A percentile compares a stretch with the other conserved stretches of the same genome.
Conservation (phyloP, 331 rosid genomes). For the Arachis monticola region DNA sequence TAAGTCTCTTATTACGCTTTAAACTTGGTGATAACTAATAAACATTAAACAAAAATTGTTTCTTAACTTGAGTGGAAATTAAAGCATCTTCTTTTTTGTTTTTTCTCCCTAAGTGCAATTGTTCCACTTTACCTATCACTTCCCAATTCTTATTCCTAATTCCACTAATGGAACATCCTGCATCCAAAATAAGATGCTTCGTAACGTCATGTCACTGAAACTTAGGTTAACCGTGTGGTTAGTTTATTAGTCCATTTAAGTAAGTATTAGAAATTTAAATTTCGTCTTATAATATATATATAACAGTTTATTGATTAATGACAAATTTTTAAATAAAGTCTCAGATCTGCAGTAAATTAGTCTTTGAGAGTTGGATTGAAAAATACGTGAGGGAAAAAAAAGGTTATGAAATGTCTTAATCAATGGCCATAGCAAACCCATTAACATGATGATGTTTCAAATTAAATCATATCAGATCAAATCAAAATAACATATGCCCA, state of each 20-base stretch:
- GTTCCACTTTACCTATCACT: not conserved
- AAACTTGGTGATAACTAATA: not conserved
- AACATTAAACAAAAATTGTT: not conserved
- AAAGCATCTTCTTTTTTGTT: too few species aligned
- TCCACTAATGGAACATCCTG: slow-evolving; percentile 18
- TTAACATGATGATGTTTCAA: not conserved
- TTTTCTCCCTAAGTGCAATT: not conserved
- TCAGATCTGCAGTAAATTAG: too few species aligned
- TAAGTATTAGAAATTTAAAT: too few species aligned
- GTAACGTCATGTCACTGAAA: not conserved
- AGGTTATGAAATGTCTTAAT: not conserved
- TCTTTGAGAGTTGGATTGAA: too few species aligned
- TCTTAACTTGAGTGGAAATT: too few species aligned
- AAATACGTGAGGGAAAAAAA: too few species aligned
- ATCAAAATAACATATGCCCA: not conserved
- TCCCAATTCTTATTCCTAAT: not conserved
- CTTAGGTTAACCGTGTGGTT: too few species aligned
- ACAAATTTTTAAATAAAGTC: too few species aligned
- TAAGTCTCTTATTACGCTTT: not conserved
- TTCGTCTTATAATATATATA: too few species aligned
- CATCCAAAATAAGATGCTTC: not conserved
- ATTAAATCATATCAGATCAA: slow-evolving; percentile 11
- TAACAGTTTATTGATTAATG: too few species aligned
- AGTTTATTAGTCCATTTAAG: too few species aligned
- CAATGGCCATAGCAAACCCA: not conserved